Evolutionary conservation across 768 basidiomycete genomes (phyloP), one percentile per base, ranked within the genome.

Genomic region (Calocybe indica): DNA sequence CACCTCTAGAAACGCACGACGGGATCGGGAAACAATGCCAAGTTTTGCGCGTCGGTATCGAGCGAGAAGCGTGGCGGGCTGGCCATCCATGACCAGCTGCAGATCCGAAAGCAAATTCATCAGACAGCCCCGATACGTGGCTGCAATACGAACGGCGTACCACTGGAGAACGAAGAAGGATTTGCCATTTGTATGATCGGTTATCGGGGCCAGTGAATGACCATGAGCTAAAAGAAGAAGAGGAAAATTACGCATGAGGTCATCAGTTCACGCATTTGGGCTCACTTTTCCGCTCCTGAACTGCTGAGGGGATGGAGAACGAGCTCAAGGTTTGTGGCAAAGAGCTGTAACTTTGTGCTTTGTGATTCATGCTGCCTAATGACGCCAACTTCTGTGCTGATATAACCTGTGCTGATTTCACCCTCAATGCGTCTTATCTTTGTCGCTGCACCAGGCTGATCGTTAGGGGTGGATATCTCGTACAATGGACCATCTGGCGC

Each of bases 131-230:
- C 28, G 41, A 34, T 47, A 9, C 14, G 50, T 51, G 45, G 36
- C 11, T 37, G 42, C 29, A 15, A 43, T 13, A n/a, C 7, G 31
- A 22, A 22, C n/a, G 6, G 51, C 62, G 48, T 55, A 71, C 71
- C 14, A 66, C 63, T 11, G 67, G 72, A 11, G 55, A 66, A 13
- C 61, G 63, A 12, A 68, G 52, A 50, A 66, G 62, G 43, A 74
- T 54, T 45, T 70, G 66, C 70, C 71, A 70, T 45, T 58, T 65
- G 50, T 70, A 69, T 30, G 58, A 52, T 48, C 60, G 54, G 12
- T 52, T 52, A 49, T 71, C 67, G 12, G 70, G 62, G 6, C 68
- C 62, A 4, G 50, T 58, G 48, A 74, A 68, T 33, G 62, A 56
- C 71, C 71, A 70, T 7, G 63, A 63, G 35, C 69, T 68, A 44